Evolutionary conservation across 2,329 filamentous ascomycete genomes (phyloP), one percentile per base, ranked within the genome.

Genomic region (Paracamarosporium sp.): DNA sequence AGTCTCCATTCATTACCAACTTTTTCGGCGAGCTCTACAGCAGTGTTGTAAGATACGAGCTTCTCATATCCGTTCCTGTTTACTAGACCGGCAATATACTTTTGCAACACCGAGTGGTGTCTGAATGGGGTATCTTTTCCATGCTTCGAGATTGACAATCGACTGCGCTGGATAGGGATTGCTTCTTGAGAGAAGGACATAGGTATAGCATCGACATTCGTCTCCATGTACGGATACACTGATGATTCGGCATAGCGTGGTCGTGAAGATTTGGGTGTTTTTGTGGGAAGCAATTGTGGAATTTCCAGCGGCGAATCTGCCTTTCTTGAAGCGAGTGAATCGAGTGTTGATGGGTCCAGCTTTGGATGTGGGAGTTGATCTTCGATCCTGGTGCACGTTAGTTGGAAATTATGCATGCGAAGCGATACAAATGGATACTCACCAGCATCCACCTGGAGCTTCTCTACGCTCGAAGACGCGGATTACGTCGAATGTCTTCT

Each of bases 221-320:
- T 90, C 67, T 90, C 85, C n/a, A 90, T 75, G 20, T 84, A 82
- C 0, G 85, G 84, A 62, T 89, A 89, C 17, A 89, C 62, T 0
- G 71, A 69, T 2, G 70, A 70, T 35, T 73, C 69, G 4, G 68
- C 55, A 60, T 69, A 65, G 45, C 70, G 63, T 1, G 58, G 56
- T 24, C 65, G 63, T 5, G 54, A 48, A 15, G 56, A 28, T 31
- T 55, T 66, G 4, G 63, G 45, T n/a, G 63, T 62, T 40, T 55
- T 55, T 24, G 61, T 53, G 5, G 71, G 71, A 1, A 73, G 56
- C 1, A 55, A 56, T 8, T 61, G 22, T 6, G 71, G 71, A 3
- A 59, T 51, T 50, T 28, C 46, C 4, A 68, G 41, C 15, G 67
- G 55, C 17, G 17, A 44, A 36, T 74, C 71, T 36, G 53, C 67